Percentiles rank a stretch among this genome's conserved stretches.
Conservation (phyloP, 2,329 filamentous ascomycete genomes). For the Ophiostoma himal-ulmi region DNA sequence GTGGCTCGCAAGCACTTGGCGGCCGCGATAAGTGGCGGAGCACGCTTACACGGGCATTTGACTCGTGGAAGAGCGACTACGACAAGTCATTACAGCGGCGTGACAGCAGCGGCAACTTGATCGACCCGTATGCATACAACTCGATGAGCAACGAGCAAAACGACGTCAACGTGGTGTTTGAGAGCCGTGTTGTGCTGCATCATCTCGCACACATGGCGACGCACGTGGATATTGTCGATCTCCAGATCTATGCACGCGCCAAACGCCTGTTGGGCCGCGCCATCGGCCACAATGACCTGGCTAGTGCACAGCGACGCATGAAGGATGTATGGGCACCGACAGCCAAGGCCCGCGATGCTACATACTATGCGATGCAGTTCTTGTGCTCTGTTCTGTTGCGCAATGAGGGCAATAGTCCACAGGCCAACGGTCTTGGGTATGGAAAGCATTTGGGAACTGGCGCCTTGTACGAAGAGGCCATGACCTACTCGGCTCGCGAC, state of each 20-base stretch:
- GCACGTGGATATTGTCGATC: constrained; percentile 95
- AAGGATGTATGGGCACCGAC: constrained; percentile 84
- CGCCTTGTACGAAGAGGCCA: constrained; percentile 20
- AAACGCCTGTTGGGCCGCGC: constrained; percentile 77
- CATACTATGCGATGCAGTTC: constrained; percentile 87
- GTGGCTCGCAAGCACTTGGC: constrained; percentile 65
- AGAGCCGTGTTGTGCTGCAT: constrained; percentile 82
- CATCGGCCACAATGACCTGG: constrained; percentile 76
- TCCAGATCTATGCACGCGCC: constrained; percentile 89
- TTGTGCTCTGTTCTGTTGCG: constrained; percentile 75
- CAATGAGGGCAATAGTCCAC: constrained; percentile 40
- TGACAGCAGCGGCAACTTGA: constrained; percentile 18
- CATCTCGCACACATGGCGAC: constrained; percentile 96
- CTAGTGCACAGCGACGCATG: constrained; percentile 73
- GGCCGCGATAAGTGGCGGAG: constrained; percentile 87
- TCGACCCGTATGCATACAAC: constrained; percentile 35
- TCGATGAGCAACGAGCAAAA: constrained; percentile 46
- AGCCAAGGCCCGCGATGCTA: constrained; percentile 81
- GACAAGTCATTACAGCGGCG: constrained; percentile 65
- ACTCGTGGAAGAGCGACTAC: constrained; percentile 89
- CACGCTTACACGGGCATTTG: constrained; percentile 79
- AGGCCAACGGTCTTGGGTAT: constrained; percentile 27
- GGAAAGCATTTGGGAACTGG: constrained; percentile 29
- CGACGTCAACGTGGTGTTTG: constrained; percentile 62
- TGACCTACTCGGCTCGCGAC: constrained; percentile 70